Evolutionary conservation across 2,329 filamentous ascomycete genomes (phyloP), one percentile per base, ranked within the genome.

Genomic region (Zasmidium angulare): DNA sequence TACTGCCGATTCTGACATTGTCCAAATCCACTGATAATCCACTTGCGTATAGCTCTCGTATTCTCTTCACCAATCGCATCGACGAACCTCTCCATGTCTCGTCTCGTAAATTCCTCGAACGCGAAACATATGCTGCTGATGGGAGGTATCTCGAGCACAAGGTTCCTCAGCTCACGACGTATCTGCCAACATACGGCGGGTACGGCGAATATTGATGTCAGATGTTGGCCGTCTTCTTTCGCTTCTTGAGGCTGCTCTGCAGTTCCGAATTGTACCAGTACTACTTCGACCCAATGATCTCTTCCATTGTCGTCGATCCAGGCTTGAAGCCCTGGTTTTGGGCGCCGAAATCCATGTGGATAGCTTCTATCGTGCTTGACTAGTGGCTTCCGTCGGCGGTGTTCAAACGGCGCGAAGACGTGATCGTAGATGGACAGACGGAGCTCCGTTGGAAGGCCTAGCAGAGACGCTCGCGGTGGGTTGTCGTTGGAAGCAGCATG

Each of bases 371-470:
- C n/a, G 11, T 11, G 40, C 12, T 22, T 21, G 10, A 52, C 22
- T 9, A 36, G n/a, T 21, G 26, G n/a, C 26, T 21, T 36, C 2
- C 36, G 19, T 40, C 40, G 26, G 11, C 26, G 50, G 29, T 21
- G 12, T 17, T 43, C 36, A 17, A 43, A 17, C 3, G 26, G 36
- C 2, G 14, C 36, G 26, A 57, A 29, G 55, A 50, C 50, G 36
- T 47, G 23, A 11, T 29, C 24, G 48, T 46, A 57, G 36, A 53
- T 53, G 9, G 21, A 12, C n/a, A 46, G 49, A 14, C 49, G 49
- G 12, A 57, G 55, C 40, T 57, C 49, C 2, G 49, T 52, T 2
- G 49, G 55, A 19, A 53, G 36, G 11, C 49, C 49, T 3, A 43
- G 19, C 9, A 53, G 55, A 20, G 48, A 51, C 19, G 55, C 55